phyloP scores from a whole-genome alignment of 768 basidiomycete species.

The Boletellus ananas region DNA sequence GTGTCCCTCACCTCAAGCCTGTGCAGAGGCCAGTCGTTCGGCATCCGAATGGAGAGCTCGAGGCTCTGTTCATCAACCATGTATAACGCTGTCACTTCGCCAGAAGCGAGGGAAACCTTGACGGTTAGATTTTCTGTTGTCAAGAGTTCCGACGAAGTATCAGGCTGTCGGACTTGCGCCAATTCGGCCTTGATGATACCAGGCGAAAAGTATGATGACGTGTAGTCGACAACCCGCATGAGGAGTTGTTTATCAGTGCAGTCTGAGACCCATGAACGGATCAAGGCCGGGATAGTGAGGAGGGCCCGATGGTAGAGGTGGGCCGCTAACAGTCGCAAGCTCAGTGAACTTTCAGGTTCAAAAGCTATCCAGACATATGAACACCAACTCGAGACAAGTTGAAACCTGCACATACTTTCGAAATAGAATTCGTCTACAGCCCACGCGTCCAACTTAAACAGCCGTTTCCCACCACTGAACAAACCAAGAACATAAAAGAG shows the following conservation, averaged over 20 bases:
- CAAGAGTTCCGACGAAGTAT: conserved; percentile 46
- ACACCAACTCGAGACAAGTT: not conserved
- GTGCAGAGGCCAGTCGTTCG: conserved; percentile 86
- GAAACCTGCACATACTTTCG: conserved; percentile 47
- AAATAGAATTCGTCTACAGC: conserved; percentile 79
- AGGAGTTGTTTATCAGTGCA: conserved; percentile 88
- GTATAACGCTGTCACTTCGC: conserved; percentile 84
- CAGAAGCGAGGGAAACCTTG: conserved; percentile 66
- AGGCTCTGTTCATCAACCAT: conserved; percentile 90
- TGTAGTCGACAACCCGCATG: conserved; percentile 71
- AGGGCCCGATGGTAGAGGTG: conserved; percentile 89
- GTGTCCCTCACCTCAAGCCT: conserved; percentile 85
- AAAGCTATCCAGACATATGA: conserved; percentile 42
- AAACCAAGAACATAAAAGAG: conserved; percentile 66
- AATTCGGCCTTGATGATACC: conserved; percentile 82
- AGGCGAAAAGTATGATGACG: conserved; percentile 83
- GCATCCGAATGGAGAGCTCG: conserved; percentile 84
- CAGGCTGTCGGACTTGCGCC: conserved; percentile 60
- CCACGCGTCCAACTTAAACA: conserved; percentile 84
- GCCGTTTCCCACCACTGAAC: conserved; percentile 58
- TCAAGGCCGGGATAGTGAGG: conserved; percentile 76
- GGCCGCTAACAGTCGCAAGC: conserved; percentile 68
- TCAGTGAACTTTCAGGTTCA: conserved; percentile 47
- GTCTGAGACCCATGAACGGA: conserved; percentile 81
- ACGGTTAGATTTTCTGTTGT: conserved; percentile 75